Evolutionary conservation across 371 early-diverging fungal genomes (phyloP).

Genomic region (Mucor saturninus): DNA sequence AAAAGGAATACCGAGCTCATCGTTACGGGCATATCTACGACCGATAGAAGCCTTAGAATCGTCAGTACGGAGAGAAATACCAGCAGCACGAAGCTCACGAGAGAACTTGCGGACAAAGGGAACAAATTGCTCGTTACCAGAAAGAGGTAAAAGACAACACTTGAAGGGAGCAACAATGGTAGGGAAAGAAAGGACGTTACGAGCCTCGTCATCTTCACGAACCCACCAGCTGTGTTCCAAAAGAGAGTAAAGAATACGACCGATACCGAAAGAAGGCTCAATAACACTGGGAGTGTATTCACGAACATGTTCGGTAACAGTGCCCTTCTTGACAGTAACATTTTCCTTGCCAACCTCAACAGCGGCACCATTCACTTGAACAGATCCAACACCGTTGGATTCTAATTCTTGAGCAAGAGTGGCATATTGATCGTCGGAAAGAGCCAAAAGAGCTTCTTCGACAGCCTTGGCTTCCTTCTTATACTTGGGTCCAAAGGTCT

Average conservation of each 20-base stretch:
- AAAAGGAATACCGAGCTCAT: conserved; percentile 99
- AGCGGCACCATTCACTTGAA: conserved; percentile 70
- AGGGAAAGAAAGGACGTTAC: conserved; percentile 91
- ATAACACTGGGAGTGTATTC: conserved; percentile 99
- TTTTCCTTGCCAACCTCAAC: conserved; percentile 77
- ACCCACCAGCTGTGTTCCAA: conserved; percentile 97
- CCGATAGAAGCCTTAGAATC: conserved; percentile 95
- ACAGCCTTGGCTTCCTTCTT: conserved; percentile 93
- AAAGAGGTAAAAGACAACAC: conserved; percentile 91
- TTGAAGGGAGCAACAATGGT: conserved; percentile 94
- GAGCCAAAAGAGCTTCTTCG: conserved; percentile 71
- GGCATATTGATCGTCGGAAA: conserved; percentile 68
- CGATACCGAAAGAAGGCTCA: conserved; percentile 99
- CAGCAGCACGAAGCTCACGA: conserved; percentile 47
- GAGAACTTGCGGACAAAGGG: conserved; percentile 71
- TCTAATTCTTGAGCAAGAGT: conserved; percentile 63
- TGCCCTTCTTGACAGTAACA: conserved; percentile 74
- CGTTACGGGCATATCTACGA: conserved; percentile 97
- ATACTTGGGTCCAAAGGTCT: conserved; percentile 91
- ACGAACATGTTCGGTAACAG: conserved; percentile 85
- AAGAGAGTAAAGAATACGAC: conserved; percentile 97
- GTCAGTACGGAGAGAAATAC: conserved; percentile 80
- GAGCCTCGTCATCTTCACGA: conserved; percentile 91
- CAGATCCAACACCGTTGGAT: conserved; percentile 50
- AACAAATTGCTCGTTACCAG: conserved; percentile 76